These are phyloP conservation scores for Penicillium fuscoglaucum DNA, from an alignment of 2,329 filamentous ascomycete species.

Conservation along the genomic window DNA sequence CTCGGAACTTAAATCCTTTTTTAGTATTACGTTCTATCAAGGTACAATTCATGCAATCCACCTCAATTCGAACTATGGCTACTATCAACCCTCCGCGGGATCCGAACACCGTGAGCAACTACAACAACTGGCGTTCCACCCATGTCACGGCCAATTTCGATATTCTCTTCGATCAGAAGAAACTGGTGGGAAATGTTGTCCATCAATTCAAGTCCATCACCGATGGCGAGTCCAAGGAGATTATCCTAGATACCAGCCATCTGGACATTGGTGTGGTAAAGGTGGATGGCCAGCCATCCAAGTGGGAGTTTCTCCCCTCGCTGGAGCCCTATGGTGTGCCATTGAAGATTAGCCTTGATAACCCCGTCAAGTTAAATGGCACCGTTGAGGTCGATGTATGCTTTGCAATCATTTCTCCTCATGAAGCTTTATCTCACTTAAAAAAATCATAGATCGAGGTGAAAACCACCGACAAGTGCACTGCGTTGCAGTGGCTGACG, in stretches of 20 bases:
- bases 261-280: slow-evolving; percentile 72
- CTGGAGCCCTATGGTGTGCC: slow-evolving; percentile 65
- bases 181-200: slow-evolving; percentile 72
- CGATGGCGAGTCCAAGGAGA: slow-evolving; percentile 69
- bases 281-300: slow-evolving; percentile 62
- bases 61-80: slow-evolving; percentile 38
- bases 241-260: slow-evolving; percentile 85
- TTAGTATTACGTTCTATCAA: slow-evolving; percentile 1
- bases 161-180: slow-evolving; percentile 79
- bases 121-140: slow-evolving; percentile 79
- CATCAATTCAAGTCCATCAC: slow-evolving; percentile 77
- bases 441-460: slow-evolving; percentile 58
- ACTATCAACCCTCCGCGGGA: slow-evolving; percentile 61
- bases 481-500: slow-evolving; percentile 92
- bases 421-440: slow-evolving; percentile 4
- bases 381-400: slow-evolving; percentile 51
- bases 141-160: slow-evolving; percentile 80
- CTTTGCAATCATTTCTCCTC: slow-evolving; percentile 1
- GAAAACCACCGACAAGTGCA: slow-evolving; percentile 82
- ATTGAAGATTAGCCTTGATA: slow-evolving; percentile 50
- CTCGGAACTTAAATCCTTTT: slow-evolving; percentile 5
- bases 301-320: slow-evolving; percentile 71
- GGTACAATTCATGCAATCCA: slow-evolving; percentile 12
- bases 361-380: slow-evolving; percentile 49
- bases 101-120: slow-evolving; percentile 89